A percentile compares a stretch with the other conserved stretches of the same genome.
These are phyloP conservation scores for Venturia oleaginea DNA, from an alignment of 2,329 filamentous ascomycete species.

Conservation along the genomic window DNA sequence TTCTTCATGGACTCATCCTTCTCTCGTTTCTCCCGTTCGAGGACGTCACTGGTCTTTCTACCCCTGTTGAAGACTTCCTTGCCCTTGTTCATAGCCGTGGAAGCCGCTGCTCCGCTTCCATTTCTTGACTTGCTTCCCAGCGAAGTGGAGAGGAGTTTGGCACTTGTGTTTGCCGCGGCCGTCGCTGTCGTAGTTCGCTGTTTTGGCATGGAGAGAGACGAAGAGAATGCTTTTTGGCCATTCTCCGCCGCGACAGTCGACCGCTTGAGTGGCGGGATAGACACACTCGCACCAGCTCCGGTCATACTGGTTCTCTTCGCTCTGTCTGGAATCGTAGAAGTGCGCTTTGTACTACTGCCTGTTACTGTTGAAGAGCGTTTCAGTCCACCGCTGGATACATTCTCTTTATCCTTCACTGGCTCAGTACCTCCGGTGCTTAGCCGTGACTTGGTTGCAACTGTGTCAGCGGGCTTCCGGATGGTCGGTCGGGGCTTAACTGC, in stretches of 20 bases:
- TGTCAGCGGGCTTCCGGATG: conserved; percentile 21
- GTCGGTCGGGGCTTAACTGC: conserved; percentile 39
- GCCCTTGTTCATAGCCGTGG: conserved; percentile 28
- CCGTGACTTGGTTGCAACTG: conserved; percentile 36
- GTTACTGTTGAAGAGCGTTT: conserved; percentile 11
- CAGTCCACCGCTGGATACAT: not conserved
- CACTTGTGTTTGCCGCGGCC: not conserved
- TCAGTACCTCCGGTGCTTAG: conserved; percentile 24
- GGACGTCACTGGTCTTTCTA: conserved; percentile 31
- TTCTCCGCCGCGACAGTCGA: not conserved
- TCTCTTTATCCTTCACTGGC: conserved; percentile 5
- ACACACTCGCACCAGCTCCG: not conserved
- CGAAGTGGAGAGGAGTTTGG: not conserved
- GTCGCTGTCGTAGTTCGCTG: not conserved
- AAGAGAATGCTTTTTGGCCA: not conserved
- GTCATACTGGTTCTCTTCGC: not conserved
- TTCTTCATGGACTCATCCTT: conserved; percentile 41
- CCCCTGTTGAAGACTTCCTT: conserved; percentile 39
- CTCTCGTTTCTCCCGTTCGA: conserved; percentile 32
- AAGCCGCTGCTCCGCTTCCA: not conserved
- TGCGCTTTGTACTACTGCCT: conserved; percentile 1
- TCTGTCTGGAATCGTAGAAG: not conserved
- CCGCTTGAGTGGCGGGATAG: conserved; percentile 6
- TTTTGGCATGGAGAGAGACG: conserved; percentile 3
- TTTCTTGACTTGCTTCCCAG: not conserved